Conservation (phyloP, 2,329 filamentous ascomycete species). For the Hymenoscyphus linearis region DNA sequence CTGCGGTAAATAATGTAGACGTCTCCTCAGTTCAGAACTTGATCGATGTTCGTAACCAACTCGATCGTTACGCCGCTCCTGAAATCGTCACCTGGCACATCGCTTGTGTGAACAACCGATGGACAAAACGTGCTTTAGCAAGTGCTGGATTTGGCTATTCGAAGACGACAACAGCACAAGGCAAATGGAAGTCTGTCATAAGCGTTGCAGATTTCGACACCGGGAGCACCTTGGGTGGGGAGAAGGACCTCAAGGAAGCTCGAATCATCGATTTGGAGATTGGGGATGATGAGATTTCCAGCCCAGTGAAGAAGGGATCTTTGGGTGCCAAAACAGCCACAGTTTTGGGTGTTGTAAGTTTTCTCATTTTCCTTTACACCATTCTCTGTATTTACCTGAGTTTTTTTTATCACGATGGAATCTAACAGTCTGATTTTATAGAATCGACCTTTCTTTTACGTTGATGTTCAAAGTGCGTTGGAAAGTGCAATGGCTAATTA, state of each 20-base stretch:
- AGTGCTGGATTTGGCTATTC: slow-evolving; percentile 87
- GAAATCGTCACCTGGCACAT: slow-evolving; percentile 92
- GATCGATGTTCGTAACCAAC: slow-evolving; percentile 90
- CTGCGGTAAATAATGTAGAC: slow-evolving; percentile 88
- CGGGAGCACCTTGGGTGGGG: slow-evolving; percentile 60
- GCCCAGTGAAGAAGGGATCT: slow-evolving; percentile 15
- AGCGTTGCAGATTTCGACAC: slow-evolving; percentile 83
- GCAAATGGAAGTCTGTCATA: slow-evolving; percentile 81
- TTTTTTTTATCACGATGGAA: background rate
- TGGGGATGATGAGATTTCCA: slow-evolving; percentile 22
- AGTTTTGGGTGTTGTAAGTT: slow-evolving; percentile 45
- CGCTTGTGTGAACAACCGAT: slow-evolving; percentile 86
- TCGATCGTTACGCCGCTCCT: slow-evolving; percentile 78
- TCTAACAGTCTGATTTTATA: slow-evolving; percentile 65
- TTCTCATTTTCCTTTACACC: background rate
- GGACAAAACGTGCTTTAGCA: slow-evolving; percentile 86
- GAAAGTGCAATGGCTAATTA: slow-evolving; percentile 82
- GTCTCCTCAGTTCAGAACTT: slow-evolving; percentile 87
- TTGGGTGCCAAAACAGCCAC: background rate
- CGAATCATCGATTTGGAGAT: background rate
- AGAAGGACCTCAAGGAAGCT: slow-evolving; percentile 53
- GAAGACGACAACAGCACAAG: slow-evolving; percentile 22
- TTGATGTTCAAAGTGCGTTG: slow-evolving; percentile 83
- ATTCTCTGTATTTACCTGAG: background rate
- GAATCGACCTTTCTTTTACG: slow-evolving; percentile 87